Evolutionary conservation across 73 alveolate species (phyloP).

Genomic region (Blepharisma stoltei): DNA sequence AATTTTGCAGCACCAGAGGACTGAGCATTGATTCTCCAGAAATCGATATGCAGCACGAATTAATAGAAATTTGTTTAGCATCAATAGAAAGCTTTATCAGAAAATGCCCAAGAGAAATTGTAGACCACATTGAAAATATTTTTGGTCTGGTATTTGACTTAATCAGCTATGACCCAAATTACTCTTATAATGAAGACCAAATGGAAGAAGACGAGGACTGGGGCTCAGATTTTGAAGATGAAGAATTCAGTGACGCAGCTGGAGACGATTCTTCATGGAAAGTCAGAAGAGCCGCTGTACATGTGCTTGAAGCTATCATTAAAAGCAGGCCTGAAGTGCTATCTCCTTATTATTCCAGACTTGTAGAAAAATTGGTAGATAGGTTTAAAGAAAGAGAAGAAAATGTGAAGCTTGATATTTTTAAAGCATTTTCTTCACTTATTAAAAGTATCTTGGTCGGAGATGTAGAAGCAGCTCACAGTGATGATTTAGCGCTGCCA

Average conservation of each 20-base stretch:
- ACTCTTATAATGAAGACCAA: slow-evolving; percentile 48
- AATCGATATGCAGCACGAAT: slow-evolving; percentile 52
- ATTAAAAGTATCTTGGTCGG: slow-evolving; percentile 40
- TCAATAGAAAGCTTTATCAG: slow-evolving; percentile 55
- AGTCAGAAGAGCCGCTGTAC: slow-evolving; percentile 69
- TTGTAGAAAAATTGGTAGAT: slow-evolving; percentile 42
- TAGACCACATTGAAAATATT: slow-evolving; percentile 33
- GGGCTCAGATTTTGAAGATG: slow-evolving; percentile 52
- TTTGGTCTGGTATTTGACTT: slow-evolving; percentile 33
- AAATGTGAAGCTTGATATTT: slow-evolving; percentile 57
- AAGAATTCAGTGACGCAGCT: slow-evolving; percentile 47
- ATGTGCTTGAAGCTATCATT: slow-evolving; percentile 56
- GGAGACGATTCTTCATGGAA: slow-evolving; percentile 77
- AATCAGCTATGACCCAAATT: slow-evolving; percentile 63
- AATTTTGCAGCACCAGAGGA: slow-evolving; percentile 29
- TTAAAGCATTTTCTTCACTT: slow-evolving; percentile 51
- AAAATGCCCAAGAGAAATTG: slow-evolving; percentile 62
- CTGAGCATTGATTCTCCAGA: slow-evolving; percentile 34
- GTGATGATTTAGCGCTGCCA: slow-evolving; percentile 33
- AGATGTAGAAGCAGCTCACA: slow-evolving; percentile 1
- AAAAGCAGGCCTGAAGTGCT: slow-evolving; percentile 61
- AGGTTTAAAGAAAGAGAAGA: slow-evolving; percentile 75
- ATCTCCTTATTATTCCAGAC: slow-evolving; percentile 28
- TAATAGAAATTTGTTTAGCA: slow-evolving; percentile 54
- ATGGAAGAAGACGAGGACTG: slow-evolving; percentile 57